Base-by-base conservation (phyloP, 1,139 yeast species). In the Lodderomyces oxycetoniae region DNA sequence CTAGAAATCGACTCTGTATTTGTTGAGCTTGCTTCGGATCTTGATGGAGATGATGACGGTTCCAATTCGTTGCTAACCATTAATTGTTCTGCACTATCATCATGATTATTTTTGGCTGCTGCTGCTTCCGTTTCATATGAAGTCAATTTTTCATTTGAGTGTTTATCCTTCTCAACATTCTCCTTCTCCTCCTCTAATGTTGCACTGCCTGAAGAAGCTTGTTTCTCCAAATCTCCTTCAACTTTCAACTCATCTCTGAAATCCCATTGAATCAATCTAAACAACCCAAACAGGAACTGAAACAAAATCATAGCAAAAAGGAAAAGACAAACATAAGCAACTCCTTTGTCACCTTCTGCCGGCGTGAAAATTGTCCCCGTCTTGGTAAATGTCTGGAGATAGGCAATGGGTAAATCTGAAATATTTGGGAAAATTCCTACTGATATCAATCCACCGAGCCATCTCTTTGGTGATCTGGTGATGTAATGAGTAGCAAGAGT, bases 391-490 rank as follows among this genome's bases (percentile, higher is more conserved):
- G 94, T 82, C 48, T 86, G 94, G 27, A 88, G 67, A 47, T 87
- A 87, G 0, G 96, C 96, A 48, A 88, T 84, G 1, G 96, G 96
- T 40, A 88, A 65, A 59, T 88, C 96, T 7, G 91, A 77, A 32
- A 84, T 79, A 49, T 81, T 81, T 17, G 75, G 68, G 53, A 86
- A 77, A 29, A 84, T 64, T 4, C 89, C 69, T 8, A 77, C 65
- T 0, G 86, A 78, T 1, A 85, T 59, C 11, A 76, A 59, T 0
- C 95, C 95, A 34, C 95, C 95, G 30, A 74, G 60, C 94, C 95
- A 88, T 34, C 74, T 61, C 43, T 71, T 72, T 0, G 96, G 96
- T 4, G 74, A 58, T 17, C 69, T 68, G 21, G 74, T 60, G 1
- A 60, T 41, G n/a, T 59, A 38, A 35, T 58, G 52, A 4, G 61